Evolutionary conservation across 495 filamentous ascomycete species (phyloP), one percentile per base, ranked within the genome.

Genomic region (Aspergillus indologenus): DNA sequence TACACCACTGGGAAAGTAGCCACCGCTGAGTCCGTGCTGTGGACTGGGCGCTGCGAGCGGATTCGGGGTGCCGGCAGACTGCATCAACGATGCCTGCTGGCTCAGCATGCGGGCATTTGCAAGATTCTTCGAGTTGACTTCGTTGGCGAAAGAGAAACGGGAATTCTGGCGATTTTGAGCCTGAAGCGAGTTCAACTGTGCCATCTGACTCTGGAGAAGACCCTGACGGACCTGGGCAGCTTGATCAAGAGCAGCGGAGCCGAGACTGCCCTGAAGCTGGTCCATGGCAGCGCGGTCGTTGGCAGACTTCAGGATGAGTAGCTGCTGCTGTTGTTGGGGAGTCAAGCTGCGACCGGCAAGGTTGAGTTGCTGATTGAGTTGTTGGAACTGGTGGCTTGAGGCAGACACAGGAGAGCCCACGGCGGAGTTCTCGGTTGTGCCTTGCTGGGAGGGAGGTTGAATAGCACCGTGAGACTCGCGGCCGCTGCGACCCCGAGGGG

Each of bases 61-160:
- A 53, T 85, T 83, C 19, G 77, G 79, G 24, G 80, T 81, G 11
- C 77, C 77, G 19, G 34, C 34, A 8, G 87, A 82, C 18, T 92
- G 92, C 88, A 97, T 91, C 85, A 94, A 89, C 12, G 87, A 87
- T 3, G 88, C 82, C 73, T 95, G 92, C 70, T 97, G 95, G 44
- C 87, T 90, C 82, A 97, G 84, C 66, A 95, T 83, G 60, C 92
- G 86, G 29, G 89, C 81, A 65, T 95, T 96, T 9, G 86, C 85
- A 15, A 90, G 82, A 44, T 92, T 86, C 73, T 98, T 96, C 15
- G 92, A 83, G n/a, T 73, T 76, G 56, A 79, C 80, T 45, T 95
- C 91, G 63, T 90, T 95, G 57, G 90, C 83, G 68, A 98, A 96
- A 55, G 83, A 90, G 71, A 92, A 98, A 23, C 92, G 82, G 2